Percentiles rank a stretch among this genome's conserved stretches.
These are phyloP conservation scores for Pseudohalonectria lignicola DNA, from an alignment of 2,329 filamentous ascomycete species.

Conservation along the genomic window DNA sequence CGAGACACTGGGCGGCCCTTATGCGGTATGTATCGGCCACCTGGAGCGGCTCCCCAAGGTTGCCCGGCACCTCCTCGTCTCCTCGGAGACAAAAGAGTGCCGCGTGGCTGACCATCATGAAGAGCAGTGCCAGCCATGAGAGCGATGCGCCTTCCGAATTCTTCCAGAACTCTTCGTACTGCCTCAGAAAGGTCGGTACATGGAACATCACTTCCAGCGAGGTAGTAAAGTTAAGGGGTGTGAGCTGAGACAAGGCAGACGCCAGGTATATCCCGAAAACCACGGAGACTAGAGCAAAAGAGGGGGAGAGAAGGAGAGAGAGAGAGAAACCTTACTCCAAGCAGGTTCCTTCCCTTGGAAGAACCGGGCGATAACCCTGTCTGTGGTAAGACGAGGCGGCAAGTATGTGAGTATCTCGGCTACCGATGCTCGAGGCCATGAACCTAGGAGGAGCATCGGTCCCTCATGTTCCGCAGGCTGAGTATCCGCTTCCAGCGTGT, in stretches of 20 bases:
- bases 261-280: too few relatives aligned
- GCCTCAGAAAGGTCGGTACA: neutral
- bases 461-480: conserved; percentile 6
- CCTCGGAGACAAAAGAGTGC: conserved; percentile 14
- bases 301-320: neutral
- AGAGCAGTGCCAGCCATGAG: conserved; percentile 19
- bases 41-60: conserved; percentile 9
- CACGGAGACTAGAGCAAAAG: neutral
- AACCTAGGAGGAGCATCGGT: conserved; percentile 10
- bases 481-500: conserved; percentile 4
- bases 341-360: conserved; percentile 14
- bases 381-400: conserved; percentile 10
- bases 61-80: conserved; percentile 10
- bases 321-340: conserved; percentile 4
- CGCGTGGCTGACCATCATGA: conserved; percentile 17
- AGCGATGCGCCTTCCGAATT: conserved; percentile 8
- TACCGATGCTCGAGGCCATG: conserved; percentile 7
- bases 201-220: neutral
- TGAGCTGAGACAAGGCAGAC: too few relatives aligned
- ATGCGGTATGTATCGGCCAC: conserved; percentile 13
- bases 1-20: conserved; percentile 16
- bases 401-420: conserved; percentile 9
- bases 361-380: conserved; percentile 13
- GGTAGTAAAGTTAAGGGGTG: neutral
- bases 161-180: conserved; percentile 19